phyloP scores from a whole-genome alignment of 345 rosid genomes.

The Carallia brachiata region DNA sequence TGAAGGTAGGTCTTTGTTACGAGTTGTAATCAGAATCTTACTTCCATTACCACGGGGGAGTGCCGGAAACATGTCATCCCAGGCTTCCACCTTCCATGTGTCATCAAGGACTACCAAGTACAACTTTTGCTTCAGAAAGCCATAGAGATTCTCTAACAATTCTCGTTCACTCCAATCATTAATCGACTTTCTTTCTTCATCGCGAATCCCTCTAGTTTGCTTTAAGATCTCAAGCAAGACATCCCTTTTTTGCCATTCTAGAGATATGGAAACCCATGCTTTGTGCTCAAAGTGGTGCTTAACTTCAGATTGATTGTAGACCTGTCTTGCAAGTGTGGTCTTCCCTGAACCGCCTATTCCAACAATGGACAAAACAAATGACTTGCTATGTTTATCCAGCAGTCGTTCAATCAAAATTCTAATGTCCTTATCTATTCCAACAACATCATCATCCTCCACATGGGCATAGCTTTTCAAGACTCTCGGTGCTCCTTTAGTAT shows the following conservation, averaged over 20 bases:
- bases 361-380: background rate
- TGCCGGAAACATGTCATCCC: background rate
- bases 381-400: background rate
- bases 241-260: background rate
- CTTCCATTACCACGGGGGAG: background rate
- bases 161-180: background rate
- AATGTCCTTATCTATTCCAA: background rate
- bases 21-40: conserved; percentile 1
- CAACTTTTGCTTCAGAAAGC: background rate
- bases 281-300: background rate
- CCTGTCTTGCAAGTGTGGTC: conserved; percentile 4
- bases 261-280: conserved; percentile 4
- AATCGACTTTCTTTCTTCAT: background rate
- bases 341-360: conserved; percentile 4
- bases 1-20: background rate
- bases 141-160: background rate
- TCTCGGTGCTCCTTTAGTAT: background rate
- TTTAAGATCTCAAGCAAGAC: background rate
- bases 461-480: background rate
- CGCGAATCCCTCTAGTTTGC: background rate
- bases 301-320: background rate
- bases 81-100: conserved; percentile 6
- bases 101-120: conserved; percentile 18
- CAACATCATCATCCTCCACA: background rate
- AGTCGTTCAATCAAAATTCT: background rate